These are phyloP conservation scores for Arctium minus DNA, from an alignment of 129 eudicot species.

Conservation along the genomic window DNA sequence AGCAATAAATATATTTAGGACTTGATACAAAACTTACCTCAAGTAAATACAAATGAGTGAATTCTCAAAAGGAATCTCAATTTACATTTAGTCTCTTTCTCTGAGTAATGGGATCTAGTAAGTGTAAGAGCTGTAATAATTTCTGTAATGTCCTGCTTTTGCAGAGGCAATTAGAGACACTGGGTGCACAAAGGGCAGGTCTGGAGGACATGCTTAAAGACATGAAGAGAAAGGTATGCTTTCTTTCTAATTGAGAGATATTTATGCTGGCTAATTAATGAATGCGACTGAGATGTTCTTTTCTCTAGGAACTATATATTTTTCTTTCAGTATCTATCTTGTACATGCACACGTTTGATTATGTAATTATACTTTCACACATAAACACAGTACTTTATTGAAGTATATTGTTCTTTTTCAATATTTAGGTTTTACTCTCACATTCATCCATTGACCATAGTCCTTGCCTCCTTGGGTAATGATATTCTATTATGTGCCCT, in stretches of 20 bases:
- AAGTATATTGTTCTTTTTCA: neutral
- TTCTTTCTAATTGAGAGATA: neutral
- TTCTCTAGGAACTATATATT: neutral
- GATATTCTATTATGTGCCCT: neutral
- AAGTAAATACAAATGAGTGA: neutral
- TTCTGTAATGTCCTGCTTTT: neutral
- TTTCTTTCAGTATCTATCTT: neutral
- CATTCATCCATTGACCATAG: no score
- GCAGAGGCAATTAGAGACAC: constrained; percentile 82
- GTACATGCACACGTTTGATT: neutral
- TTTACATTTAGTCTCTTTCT: neutral
- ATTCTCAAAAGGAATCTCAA: neutral
- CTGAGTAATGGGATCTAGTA: neutral
- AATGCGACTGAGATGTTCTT: neutral
- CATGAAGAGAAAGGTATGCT: constrained; percentile 79
- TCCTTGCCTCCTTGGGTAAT: no score
- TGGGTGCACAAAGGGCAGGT: constrained; percentile 90
- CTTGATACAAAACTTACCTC: neutral
- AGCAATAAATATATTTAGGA: neutral
- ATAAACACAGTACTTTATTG: no score
- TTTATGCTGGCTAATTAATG: neutral
- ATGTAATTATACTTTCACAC: neutral
- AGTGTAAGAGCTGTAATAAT: neutral
- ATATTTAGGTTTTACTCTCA: no score
- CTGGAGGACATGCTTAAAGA: constrained; percentile 97